phyloP scores from a whole-genome alignment of 495 filamentous ascomycete species.

The Penicillium silybi region DNA sequence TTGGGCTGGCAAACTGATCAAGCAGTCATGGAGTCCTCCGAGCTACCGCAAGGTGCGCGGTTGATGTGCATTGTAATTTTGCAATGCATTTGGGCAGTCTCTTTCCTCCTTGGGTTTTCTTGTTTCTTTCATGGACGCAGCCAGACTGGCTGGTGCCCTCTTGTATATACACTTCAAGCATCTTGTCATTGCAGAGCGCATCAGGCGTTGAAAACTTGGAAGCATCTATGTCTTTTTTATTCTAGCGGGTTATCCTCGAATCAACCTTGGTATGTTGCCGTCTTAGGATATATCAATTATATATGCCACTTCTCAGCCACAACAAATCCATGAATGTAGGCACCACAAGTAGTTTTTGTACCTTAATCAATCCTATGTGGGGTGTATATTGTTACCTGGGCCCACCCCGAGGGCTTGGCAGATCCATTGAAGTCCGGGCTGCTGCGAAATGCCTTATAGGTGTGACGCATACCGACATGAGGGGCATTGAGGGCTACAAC shows the following conservation, averaged over 20 bases:
- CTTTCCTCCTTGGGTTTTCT: background rate
- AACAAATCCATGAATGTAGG: too few species aligned
- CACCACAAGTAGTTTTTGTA: too few species aligned
- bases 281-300: too few species aligned
- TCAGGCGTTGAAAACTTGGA: conserved; percentile 8
- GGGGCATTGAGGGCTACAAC: too few species aligned
- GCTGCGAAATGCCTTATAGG: too few species aligned
- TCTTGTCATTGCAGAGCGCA: conserved; percentile 16
- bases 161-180: conserved; percentile 15
- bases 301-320: too few species aligned
- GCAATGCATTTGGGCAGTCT: conserved; percentile 2
- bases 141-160: background rate
- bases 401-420: too few species aligned
- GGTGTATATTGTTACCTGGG: too few species aligned
- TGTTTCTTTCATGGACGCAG: background rate
- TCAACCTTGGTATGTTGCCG: background rate
- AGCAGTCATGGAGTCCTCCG: conserved; percentile 82
- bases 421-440: too few species aligned
- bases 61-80: conserved; percentile 22
- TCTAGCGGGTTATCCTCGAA: background rate
- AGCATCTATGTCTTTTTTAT: conserved; percentile 1
- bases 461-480: too few species aligned
- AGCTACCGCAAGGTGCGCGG: conserved; percentile 93
- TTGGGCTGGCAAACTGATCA: conserved; percentile 76
- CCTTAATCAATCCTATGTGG: too few species aligned